Base-by-base conservation (phyloP, 2,329 filamentous ascomycete genomes). In the Diaporthe sp. region DNA sequence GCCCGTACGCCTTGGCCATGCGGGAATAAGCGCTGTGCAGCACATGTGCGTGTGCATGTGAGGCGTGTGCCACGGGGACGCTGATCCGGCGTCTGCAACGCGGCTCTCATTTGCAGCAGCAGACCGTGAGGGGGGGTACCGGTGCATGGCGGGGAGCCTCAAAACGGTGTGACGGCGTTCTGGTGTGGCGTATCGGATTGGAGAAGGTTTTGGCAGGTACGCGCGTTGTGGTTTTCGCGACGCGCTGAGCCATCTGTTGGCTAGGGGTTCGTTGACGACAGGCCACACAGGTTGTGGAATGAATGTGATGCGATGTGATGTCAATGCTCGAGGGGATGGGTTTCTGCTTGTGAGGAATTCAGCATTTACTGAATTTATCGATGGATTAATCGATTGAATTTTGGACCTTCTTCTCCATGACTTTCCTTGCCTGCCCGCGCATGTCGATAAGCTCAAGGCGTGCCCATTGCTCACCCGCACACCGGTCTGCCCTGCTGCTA, bases 51-150 rank as follows among this genome's bases (percentile, higher is more conserved):
- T 61, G 34, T 42, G 58, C 3, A 13, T 19, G 7, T 13, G 22
- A 5, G 8, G 8, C 3, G 12, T 34, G 46, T 70, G 39, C 12
- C 13, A 10, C 46, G 31, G 65, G 65, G 65, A 42, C 19, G 53
- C 28, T 37, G 58, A 19, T 42, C 73, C 58, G 68, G 73, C 68
- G 73, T 46, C 73, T 75, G 71, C 37, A 75, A 71, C 58, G 68
- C 68, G 68, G 73, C 73, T 75, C 68, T 72, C 70, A 75, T 75
- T 72, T 72, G 73, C 57, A 53, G 34, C 17, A 19, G 6, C 44
- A 49, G 42, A 31, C n/a, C n/a, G 19, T 53, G 44, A 37, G 31
- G 13, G 46, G 46, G 44, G 22, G 19, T 34, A 34, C 1, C n/a
- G 13, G 39, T 62, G 60, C 60, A 31, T 44, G 39, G 17, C 25